Evolutionary conservation across 2,329 filamentous ascomycete species (phyloP).

Genomic region (Metarhizium guizhouense): DNA sequence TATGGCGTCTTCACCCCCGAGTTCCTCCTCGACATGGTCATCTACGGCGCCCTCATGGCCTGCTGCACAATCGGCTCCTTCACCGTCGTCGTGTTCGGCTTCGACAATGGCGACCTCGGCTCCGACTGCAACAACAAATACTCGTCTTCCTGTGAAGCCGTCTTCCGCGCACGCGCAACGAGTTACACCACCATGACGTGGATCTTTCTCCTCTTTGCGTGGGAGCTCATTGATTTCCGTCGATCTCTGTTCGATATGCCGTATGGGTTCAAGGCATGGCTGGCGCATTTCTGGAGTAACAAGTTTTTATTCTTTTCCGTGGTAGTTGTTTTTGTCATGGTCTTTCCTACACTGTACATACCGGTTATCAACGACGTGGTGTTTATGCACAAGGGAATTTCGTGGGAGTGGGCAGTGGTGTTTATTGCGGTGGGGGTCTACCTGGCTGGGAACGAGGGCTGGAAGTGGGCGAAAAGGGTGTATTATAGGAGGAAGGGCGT

Average conservation of each 20-base stretch:
- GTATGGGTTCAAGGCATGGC: conserved; percentile 39
- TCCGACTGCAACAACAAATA: conserved; percentile 48
- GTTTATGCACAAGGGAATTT: conserved; percentile 27
- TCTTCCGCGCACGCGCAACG: conserved; percentile 57
- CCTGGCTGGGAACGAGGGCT: conserved; percentile 53
- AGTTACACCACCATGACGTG: conserved; percentile 60
- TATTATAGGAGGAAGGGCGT: conserved; percentile 30
- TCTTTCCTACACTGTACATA: conserved; percentile 57
- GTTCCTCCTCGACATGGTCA: conserved; percentile 52
- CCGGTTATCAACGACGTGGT: conserved; percentile 56
- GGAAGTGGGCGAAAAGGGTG: conserved; percentile 58
- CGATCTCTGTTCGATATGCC: conserved; percentile 54
- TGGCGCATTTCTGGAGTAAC: conserved; percentile 45
- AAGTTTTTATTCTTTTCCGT: conserved; percentile 41
- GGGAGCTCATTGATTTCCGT: conserved; percentile 59
- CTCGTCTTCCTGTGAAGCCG: conserved; percentile 40
- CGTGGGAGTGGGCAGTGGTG: conserved; percentile 62
- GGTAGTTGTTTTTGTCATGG: conserved; percentile 43
- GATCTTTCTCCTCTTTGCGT: conserved; percentile 59
- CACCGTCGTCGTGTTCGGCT: conserved; percentile 47
- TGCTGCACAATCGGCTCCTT: conserved; percentile 49
- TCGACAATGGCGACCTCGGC: conserved; percentile 45
- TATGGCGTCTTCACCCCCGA: conserved; percentile 56
- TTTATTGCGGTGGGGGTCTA: conserved; percentile 53
- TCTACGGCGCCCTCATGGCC: conserved; percentile 57